Evolutionary conservation across 1,284 basidiomycete genomes (phyloP), one percentile per base, ranked within the genome.

Genomic region (Taiwanofungus camphoratus): DNA sequence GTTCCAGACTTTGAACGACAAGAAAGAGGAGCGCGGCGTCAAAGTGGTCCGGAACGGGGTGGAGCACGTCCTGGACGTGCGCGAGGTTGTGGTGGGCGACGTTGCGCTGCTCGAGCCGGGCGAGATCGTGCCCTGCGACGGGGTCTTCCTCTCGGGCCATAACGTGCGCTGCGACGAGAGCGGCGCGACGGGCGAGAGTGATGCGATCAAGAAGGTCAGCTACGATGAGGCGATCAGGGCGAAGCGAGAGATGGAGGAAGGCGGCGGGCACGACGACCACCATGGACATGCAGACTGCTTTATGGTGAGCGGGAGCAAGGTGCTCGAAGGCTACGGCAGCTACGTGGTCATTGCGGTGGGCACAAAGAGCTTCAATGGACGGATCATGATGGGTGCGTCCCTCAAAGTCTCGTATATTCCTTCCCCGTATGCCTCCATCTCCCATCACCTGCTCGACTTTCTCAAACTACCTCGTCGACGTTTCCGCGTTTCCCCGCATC

Each of bases 161-260:
- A 93, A 92, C 51, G 87, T 98, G 57, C 87, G 84, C 58, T 98
- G 94, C 62, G 96, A 99, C 63, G 96, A 98, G 66, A 93, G 91
- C 23, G 91, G 90, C 16, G 92, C 92, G 30, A 98, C 96, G 1
- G 95, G 94, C 52, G 95, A 99, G 67, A 89, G 87, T 5, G 94
- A 99, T 63, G 87, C 94, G 16, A 94, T 98, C 62, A 86, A 84
- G 61, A 99, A 99, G 68, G 61, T 82, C 20, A 59, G 86, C 4
- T 97, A 88, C 62, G 79, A 82, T 24, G 87, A 94, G 33, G 88
- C 88, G 57, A 59, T 87, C 18, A 69, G 68, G 5, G 53, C 73
- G 13, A n/a, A n/a, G n/a, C 62, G 62, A 32, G 55, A 60, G 8
- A 42, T 30, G 15, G 39, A 45, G 16, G 50, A 51, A 34, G 48